Base-by-base conservation (phyloP, 306 rosid genomes). In the Arachis stenosperma region DNA sequence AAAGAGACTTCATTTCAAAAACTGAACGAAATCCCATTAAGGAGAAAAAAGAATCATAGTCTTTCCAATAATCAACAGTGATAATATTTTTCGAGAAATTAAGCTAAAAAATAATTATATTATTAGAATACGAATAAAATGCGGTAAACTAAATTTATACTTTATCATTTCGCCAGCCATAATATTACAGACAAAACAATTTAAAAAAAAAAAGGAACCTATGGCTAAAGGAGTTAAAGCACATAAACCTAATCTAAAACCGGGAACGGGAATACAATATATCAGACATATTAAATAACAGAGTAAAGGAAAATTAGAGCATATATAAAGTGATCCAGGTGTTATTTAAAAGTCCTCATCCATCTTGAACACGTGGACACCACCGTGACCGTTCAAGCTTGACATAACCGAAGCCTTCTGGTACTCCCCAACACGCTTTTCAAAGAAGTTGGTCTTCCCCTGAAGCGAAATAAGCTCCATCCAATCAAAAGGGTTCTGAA, bases 381-480 rank as follows among this genome's bases (percentile, higher is more conserved):
- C 91, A 0, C 86, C 89, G 50, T 86, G 67, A 0, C 81, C 88
- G 9, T 85, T 87, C 27, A 93, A 56, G 48, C 92, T 90, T 0
- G 86, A 80, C 98, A 93, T 90, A 0, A 93, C 93, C 0, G 96
- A 83, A 0, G 97, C 96, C 77, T 84, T 93, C 84, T 90, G 96
- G 17, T 90, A 93, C 7, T 93, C 98, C 0, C 98, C 97, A 0
- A 93, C 98, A 3, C 97, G 78, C 76, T 90, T 87, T 78, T 93
- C 98, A 7, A 93, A 93, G 76, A 93, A 93, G 60, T 93, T 93
- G 2, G 97, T 90, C 75, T 93, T 93, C 17, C 98, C 96, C 66
- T 93, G 97, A 64, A 93, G 75, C 1, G 97, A 90, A n/a, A 93
- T 93, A 80, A 93, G 61, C 74, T 93, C 98, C 98, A 93, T 93